Conservation (phyloP, 75 land plant species). For the Pseudotsuga menziesii region DNA sequence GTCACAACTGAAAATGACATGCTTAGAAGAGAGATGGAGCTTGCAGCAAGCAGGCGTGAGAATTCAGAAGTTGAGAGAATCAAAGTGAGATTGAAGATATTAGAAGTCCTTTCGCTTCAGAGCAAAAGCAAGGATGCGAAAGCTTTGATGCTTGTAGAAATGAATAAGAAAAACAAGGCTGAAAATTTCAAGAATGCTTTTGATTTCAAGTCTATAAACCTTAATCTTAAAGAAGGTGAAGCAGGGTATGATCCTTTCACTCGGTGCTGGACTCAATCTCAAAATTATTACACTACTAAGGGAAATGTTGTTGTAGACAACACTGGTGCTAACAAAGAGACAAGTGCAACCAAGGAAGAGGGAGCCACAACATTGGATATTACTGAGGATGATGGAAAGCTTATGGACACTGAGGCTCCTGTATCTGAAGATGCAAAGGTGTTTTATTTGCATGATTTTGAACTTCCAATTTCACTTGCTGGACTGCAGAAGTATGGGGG, state of each 20-base stretch:
- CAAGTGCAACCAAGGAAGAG: not conserved
- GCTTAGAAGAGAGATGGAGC: constrained; percentile 58
- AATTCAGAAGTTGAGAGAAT: constrained; percentile 62
- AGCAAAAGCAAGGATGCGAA: constrained; percentile 56
- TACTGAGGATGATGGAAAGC: constrained; percentile 71
- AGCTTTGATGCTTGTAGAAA: constrained; percentile 72
- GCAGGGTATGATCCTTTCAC: constrained; percentile 98
- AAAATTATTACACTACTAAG: constrained; percentile 57
- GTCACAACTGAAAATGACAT: constrained; percentile 84
- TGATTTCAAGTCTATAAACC: constrained; percentile 61
- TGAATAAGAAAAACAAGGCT: constrained; percentile 82
- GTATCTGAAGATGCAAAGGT: constrained; percentile 61
- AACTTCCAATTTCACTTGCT: constrained; percentile 62
- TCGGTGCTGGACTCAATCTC: constrained; percentile 90
- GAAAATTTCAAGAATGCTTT: constrained; percentile 96
- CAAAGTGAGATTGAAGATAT: constrained; percentile 53
- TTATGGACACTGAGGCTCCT: constrained; percentile 73
- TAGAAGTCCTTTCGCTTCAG: constrained; percentile 46
- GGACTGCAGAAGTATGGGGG: constrained; percentile 73
- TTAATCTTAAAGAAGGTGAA: constrained; percentile 75
- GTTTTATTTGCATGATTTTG: constrained; percentile 68
- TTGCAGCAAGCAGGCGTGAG: constrained; percentile 57
- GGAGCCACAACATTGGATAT: constrained; percentile 35
- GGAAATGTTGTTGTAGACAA: constrained; percentile 5
- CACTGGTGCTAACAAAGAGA: not conserved